Percentiles rank a stretch among this genome's conserved stretches.
Conservation (phyloP, 1,284 basidiomycete genomes). For the Sporisorium sorghi region DNA sequence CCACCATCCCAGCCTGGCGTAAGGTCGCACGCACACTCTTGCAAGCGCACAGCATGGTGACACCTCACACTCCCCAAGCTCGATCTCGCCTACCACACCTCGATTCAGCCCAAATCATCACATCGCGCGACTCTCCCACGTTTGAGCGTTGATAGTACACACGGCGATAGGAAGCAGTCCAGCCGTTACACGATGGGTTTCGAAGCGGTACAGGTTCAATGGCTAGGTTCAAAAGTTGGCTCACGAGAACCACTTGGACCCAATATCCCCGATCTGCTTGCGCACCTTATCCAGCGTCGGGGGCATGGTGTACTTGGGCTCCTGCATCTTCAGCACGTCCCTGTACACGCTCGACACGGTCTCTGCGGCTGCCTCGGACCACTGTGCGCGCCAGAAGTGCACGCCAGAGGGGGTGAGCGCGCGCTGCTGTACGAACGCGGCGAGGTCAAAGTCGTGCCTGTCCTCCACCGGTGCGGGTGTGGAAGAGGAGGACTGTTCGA, state of each 20-base stretch:
- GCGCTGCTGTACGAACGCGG: conserved; percentile 75
- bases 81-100: too few species aligned
- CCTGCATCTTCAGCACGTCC: conserved; percentile 72
- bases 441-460: conserved; percentile 76
- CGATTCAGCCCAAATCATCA: too few species aligned
- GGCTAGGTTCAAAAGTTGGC: background rate
- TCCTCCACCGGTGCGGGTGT: conserved; percentile 48
- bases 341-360: conserved; percentile 77
- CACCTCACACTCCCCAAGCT: too few species aligned
- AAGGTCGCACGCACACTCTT: too few species aligned
- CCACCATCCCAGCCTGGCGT: too few species aligned
- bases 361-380: conserved; percentile 74
- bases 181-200: too few species aligned
- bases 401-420: conserved; percentile 75
- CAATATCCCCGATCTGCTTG: conserved; percentile 32
- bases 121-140: too few species aligned
- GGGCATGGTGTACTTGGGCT: conserved; percentile 9
- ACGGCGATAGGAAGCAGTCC: too few species aligned
- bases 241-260: conserved; percentile 42
- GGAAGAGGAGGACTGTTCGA: too few species aligned
- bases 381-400: conserved; percentile 85
- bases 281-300: conserved; percentile 32
- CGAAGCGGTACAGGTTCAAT: too few species aligned
- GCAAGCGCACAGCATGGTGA: too few species aligned
- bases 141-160: too few species aligned